Conservation (phyloP, 495 filamentous ascomycete species). For the Cryomyces minteri region DNA sequence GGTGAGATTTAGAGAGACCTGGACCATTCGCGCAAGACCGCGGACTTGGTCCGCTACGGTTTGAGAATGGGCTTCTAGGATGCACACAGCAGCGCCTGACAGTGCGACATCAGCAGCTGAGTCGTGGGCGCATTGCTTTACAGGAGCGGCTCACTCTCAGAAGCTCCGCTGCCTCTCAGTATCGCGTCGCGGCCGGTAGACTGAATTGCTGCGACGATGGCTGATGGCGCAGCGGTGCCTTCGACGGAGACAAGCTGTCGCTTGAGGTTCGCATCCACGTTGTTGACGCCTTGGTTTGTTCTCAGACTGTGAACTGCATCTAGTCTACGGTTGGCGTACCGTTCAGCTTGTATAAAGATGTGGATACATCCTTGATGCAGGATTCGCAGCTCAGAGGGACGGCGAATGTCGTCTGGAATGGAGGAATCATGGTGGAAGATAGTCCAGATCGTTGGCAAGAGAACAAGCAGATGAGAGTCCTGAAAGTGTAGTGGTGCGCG, state of each 20-base stretch:
- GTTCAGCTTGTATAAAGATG: conserved; percentile 49
- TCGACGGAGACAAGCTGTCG: conserved; percentile 50
- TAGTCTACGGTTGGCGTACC: conserved; percentile 24
- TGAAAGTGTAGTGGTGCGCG: no score
- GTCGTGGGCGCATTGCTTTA: not conserved
- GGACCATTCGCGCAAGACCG: conserved; percentile 24
- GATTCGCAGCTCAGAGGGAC: conserved; percentile 81
- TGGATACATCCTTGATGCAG: conserved; percentile 72
- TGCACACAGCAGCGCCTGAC: conserved; percentile 80
- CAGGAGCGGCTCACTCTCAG: conserved; percentile 31
- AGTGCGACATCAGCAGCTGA: conserved; percentile 3
- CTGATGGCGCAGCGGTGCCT: conserved; percentile 67
- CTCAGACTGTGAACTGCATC: not conserved
- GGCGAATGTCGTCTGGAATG: conserved; percentile 66
- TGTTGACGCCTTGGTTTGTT: conserved; percentile 33
- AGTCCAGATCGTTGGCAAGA: not conserved
- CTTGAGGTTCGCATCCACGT: conserved; percentile 43
- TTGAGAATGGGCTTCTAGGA: conserved; percentile 72
- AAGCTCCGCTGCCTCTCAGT: conserved; percentile 67
- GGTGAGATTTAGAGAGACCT: conserved; percentile 36
- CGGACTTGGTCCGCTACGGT: conserved; percentile 19
- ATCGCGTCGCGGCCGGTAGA: conserved; percentile 85
- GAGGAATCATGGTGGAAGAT: not conserved
- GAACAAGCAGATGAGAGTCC: no score
- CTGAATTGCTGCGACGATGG: conserved; percentile 77